Percentiles rank a stretch among this genome's conserved stretches.
phyloP scores from a whole-genome alignment of 345 rosid species.

The Clausena lansium region DNA sequence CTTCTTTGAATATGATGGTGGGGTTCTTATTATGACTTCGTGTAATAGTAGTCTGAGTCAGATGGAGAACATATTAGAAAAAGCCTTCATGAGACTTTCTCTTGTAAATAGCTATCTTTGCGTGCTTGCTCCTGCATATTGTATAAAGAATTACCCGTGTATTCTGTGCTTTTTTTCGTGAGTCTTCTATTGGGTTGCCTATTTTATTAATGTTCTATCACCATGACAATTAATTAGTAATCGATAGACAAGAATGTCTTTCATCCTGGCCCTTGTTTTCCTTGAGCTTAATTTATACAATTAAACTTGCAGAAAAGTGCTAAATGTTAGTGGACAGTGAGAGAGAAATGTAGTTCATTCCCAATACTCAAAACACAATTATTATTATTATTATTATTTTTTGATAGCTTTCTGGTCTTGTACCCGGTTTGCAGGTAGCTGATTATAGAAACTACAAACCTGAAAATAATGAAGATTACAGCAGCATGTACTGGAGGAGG shows the following conservation, averaged over 20 bases:
- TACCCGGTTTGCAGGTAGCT: slow-evolving; percentile 38
- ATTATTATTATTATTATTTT: no score
- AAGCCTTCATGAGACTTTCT: not conserved
- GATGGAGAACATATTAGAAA: not conserved
- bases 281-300: not conserved
- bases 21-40: not conserved
- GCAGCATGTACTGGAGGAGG: slow-evolving; percentile 65
- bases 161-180: not conserved
- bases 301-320: not conserved
- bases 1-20: not conserved
- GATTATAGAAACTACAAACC: slow-evolving; percentile 52
- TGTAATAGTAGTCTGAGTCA: not conserved
- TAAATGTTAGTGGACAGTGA: not conserved
- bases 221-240: not conserved
- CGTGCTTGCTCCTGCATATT: not conserved
- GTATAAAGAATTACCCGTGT: not conserved
- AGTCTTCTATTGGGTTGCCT: not conserved
- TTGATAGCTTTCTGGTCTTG: not conserved
- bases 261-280: not conserved
- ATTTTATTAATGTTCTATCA: not conserved
- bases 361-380: not conserved
- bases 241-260: not conserved
- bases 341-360: not conserved
- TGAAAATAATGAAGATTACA: slow-evolving; percentile 59
- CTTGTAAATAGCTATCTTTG: not conserved